Evolutionary conservation across 768 basidiomycete genomes (phyloP).

Genomic region (Naganishia vaughanmartiniae): DNA sequence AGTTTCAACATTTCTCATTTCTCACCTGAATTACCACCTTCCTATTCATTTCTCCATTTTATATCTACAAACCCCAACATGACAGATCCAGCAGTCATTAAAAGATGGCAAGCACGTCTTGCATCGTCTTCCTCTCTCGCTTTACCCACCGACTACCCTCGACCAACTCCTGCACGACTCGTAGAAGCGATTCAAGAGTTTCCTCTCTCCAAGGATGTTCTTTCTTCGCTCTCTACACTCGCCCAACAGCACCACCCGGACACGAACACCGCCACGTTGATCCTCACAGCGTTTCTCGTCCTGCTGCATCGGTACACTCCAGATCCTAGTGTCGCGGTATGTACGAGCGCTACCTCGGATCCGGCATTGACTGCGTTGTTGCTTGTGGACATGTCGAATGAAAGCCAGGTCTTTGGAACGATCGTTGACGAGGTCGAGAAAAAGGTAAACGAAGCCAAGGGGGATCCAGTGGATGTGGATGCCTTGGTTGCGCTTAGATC

Average conservation of each 20-base stretch:
- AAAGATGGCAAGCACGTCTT: constrained; percentile 57
- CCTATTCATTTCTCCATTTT: neutral
- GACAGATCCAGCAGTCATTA: constrained; percentile 32
- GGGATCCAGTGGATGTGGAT: constrained; percentile 78
- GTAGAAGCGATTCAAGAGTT: constrained; percentile 78
- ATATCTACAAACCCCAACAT: neutral
- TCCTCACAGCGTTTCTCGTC: constrained; percentile 86
- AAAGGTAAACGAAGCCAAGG: constrained; percentile 76
- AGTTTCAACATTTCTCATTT: too few species aligned
- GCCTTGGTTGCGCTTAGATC: constrained; percentile 63
- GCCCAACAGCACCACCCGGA: constrained; percentile 34
- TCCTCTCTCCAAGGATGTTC: constrained; percentile 68
- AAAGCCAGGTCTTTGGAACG: constrained; percentile 77
- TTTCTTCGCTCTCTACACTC: constrained; percentile 53
- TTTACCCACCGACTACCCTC: constrained; percentile 91
- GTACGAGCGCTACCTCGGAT: constrained; percentile 66
- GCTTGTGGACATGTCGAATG: constrained; percentile 75
- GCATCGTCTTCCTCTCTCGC: constrained; percentile 83
- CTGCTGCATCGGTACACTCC: constrained; percentile 92
- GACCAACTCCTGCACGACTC: constrained; percentile 67
- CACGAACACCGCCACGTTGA: constrained; percentile 78
- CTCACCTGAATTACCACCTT: neutral
- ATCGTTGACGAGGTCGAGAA: constrained; percentile 81
- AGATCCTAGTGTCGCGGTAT: constrained; percentile 88
- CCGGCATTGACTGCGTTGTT: constrained; percentile 66